Base-by-base conservation (phyloP, 208 protist genomes). In the Phytomonas francai region DNA sequence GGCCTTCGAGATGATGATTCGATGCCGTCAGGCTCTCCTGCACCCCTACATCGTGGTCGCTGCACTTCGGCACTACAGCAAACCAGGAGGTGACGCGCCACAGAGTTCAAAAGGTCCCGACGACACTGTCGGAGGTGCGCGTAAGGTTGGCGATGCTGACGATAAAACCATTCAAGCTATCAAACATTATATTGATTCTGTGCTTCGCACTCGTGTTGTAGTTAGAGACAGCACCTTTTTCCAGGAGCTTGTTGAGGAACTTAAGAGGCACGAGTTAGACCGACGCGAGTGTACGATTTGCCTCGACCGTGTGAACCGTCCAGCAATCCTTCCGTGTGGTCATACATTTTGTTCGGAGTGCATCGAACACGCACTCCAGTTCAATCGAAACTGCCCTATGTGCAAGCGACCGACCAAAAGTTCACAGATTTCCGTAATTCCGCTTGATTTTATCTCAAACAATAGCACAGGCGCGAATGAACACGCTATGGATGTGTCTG, bases 1-100 rank as follows among this genome's bases (percentile, higher is more conserved):
- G 0, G 84, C 85, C 39, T 89, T 96, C 60, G 88, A 93, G 76
- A 89, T 96, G 84, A 74, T 96, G 0, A 75, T 94, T 39, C 83
- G 89, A 45, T 90, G 90, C 31, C 87, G 89, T 29, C 91, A 96
- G 70, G 80, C 83, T 14, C 92, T 85, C 65, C 65, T 91, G 59
- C 91, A 96, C 54, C 86, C 89, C 29, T 89, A 87, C 72, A 85
- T 95, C 61, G 85, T 93, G 19, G 79, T 89, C 14, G 83, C 81
- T 0, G 80, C 86, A 11, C 68, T 92, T 57, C 77, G 76, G 14
- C 72, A 76, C 22, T 80, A 67, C 31, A 61, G 70, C 34, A 59
- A 49, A 12, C 14, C 28, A 61, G 29, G n/a, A 12, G 14, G 28
- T 29, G 16, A 29, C 19, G 28, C n/a, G 30, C 4, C 4, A 1